Evolutionary conservation across 306 rosid species (phyloP).

Genomic region (Prunus padus): DNA sequence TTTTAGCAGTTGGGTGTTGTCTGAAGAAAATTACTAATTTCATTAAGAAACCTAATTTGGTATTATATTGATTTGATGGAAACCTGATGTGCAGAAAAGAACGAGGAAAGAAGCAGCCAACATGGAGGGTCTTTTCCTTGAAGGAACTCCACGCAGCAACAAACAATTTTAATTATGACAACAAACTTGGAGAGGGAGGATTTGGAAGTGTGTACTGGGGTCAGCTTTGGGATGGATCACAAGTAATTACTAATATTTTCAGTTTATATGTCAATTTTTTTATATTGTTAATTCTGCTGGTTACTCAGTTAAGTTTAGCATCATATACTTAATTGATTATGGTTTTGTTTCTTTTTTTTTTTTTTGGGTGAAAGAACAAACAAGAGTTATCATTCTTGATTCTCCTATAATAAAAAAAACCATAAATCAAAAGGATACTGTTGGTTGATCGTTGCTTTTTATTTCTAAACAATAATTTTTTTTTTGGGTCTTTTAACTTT

Average conservation of each 20-base stretch:
- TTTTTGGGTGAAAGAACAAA: background rate
- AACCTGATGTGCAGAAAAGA: conserved; percentile 61
- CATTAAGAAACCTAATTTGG: background rate
- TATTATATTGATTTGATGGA: background rate
- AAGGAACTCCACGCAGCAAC: conserved; percentile 95
- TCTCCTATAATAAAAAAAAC: background rate
- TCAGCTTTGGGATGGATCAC: conserved; percentile 99
- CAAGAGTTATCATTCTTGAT: background rate
- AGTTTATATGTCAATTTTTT: background rate
- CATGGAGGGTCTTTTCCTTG: conserved; percentile 91
- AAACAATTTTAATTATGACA: conserved; percentile 92
- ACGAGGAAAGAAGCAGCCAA: conserved; percentile 73
- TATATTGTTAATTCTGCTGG: background rate
- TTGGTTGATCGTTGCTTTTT: background rate
- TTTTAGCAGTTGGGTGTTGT: background rate
- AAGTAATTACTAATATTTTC: conserved; percentile 40
- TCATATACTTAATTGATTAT: background rate
- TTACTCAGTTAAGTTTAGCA: background rate
- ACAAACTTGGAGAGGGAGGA: conserved; percentile 99
- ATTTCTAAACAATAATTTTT: background rate
- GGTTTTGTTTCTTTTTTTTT: background rate
- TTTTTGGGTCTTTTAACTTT: background rate
- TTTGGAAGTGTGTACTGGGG: conserved; percentile 99
- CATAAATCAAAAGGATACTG: background rate
- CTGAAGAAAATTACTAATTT: background rate